A percentile compares a stretch with the other conserved stretches of the same genome.
These are phyloP conservation scores for Tephrocybe rancida DNA, from an alignment of 768 basidiomycete species.

Conservation along the genomic window DNA sequence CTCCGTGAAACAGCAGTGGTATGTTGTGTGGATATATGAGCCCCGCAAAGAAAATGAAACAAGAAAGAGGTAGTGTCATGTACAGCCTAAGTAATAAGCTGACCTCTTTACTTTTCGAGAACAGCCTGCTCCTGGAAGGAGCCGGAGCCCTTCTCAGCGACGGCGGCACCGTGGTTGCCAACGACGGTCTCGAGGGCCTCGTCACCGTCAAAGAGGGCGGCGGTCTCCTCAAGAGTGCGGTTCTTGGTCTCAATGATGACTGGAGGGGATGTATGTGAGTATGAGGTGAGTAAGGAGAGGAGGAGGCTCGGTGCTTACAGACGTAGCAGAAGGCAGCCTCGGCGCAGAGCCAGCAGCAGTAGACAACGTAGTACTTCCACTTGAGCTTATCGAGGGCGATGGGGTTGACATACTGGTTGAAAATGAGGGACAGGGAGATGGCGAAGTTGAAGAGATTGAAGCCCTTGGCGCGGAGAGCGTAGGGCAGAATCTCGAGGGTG, in stretches of 20 bases:
- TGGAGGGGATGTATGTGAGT: constrained; percentile 13
- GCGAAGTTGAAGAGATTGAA: constrained; percentile 81
- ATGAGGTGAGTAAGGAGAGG: neutral
- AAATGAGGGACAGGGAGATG: constrained; percentile 79
- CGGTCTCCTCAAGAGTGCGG: constrained; percentile 81
- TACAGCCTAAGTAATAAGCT: neutral
- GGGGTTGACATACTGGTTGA: constrained; percentile 90
- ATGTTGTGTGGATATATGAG: constrained; percentile 4
- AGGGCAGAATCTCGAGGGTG: constrained; percentile 89
- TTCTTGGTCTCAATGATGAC: constrained; percentile 72
- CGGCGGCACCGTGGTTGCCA: constrained; percentile 20
- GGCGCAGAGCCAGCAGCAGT: constrained; percentile 69
- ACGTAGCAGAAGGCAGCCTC: constrained; percentile 68
- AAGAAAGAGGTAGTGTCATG: neutral
- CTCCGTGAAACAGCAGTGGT: neutral
- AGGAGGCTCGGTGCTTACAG: constrained; percentile 37
- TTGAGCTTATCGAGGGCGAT: constrained; percentile 62
- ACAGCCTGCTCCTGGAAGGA: constrained; percentile 31
- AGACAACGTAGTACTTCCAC: constrained; percentile 86
- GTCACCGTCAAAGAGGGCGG: constrained; percentile 76
- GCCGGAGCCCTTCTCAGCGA: constrained; percentile 37
- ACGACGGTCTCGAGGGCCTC: constrained; percentile 45
- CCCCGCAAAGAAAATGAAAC: constrained; percentile 3
- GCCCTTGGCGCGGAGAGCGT: constrained; percentile 81
- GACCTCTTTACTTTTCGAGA: constrained; percentile 17